Evolutionary conservation across 2,329 filamentous ascomycete species (phyloP).

Genomic region (Plectosphaerella sp.): DNA sequence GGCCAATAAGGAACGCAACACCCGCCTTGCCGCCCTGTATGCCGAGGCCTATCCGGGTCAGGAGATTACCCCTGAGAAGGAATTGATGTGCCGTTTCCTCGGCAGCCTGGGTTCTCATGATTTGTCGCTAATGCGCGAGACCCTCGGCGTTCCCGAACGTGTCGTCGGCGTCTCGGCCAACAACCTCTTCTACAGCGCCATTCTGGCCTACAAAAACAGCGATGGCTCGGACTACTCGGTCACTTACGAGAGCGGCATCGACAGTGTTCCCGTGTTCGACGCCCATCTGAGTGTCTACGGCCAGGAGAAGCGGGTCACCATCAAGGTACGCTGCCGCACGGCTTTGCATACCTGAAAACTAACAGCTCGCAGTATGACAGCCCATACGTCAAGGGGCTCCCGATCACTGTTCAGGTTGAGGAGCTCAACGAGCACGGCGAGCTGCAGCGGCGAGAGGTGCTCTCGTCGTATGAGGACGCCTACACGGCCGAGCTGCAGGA

Average conservation of each 20-base stretch:
- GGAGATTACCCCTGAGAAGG: slow-evolving; percentile 20
- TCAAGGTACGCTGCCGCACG: neutral
- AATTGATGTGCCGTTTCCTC: slow-evolving; percentile 34
- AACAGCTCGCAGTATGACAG: slow-evolving; percentile 34
- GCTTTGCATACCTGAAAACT: too few species aligned
- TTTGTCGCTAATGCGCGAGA: slow-evolving; percentile 48
- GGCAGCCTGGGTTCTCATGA: slow-evolving; percentile 49
- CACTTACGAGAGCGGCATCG: slow-evolving; percentile 47
- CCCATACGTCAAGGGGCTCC: slow-evolving; percentile 40
- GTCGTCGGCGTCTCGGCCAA: slow-evolving; percentile 9
- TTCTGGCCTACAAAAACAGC: slow-evolving; percentile 7
- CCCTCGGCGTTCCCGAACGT: slow-evolving; percentile 11
- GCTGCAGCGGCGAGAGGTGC: slow-evolving; percentile 25
- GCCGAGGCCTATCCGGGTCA: slow-evolving; percentile 25
- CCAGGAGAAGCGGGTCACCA: slow-evolving; percentile 37
- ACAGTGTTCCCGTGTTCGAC: slow-evolving; percentile 41
- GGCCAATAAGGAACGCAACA: slow-evolving; percentile 12
- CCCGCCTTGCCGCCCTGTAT: slow-evolving; percentile 19
- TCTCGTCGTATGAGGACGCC: slow-evolving; percentile 18
- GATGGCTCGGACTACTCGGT: slow-evolving; percentile 29
- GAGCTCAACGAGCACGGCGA: slow-evolving; percentile 28
- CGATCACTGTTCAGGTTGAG: slow-evolving; percentile 30
- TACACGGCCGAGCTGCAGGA: slow-evolving; percentile 19
- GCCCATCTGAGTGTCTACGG: slow-evolving; percentile 41
- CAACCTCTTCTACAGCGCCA: slow-evolving; percentile 7